Percentiles rank a stretch among this genome's conserved stretches.
Evolutionary conservation across 1,284 basidiomycete genomes (phyloP).

Genomic region (Malassezia brasiliensis): DNA sequence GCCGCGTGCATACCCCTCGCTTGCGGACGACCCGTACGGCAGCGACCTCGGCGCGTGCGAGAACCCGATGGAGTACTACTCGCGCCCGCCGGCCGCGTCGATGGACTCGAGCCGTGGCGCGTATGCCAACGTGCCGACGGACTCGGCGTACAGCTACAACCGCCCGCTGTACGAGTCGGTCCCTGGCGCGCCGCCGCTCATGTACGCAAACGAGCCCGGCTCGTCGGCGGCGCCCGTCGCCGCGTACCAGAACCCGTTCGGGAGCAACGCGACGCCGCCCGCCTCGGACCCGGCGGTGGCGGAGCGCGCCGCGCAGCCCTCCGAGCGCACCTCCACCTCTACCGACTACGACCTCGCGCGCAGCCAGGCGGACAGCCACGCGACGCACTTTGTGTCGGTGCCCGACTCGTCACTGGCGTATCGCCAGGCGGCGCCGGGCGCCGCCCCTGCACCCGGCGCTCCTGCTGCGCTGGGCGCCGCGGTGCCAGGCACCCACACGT

Average conservation of each 20-base stretch:
- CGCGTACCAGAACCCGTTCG: not conserved
- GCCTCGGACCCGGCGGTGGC: not conserved
- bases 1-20: not conserved
- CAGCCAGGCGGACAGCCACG: not conserved
- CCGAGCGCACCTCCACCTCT: constrained; percentile 2
- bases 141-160: constrained; percentile 6
- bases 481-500: too few relatives aligned
- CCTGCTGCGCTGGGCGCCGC: too few relatives aligned
- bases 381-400: not conserved
- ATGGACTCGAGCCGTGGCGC: not conserved
- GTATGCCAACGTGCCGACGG: constrained; percentile 1
- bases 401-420: not conserved
- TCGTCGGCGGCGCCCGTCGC: not conserved
- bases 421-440: not conserved
- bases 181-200: not conserved
- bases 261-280: not conserved
- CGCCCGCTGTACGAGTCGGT: not conserved
- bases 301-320: not conserved
- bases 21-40: not conserved
- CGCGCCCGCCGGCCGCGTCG: not conserved
- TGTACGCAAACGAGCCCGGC: not conserved
- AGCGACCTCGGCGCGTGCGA: not conserved
- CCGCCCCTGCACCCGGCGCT: too few relatives aligned
- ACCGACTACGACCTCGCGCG: constrained; percentile 10
- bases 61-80: constrained; percentile 1